phyloP scores from a whole-genome alignment of 768 basidiomycete genomes.

The Fistulinella prunicolor region DNA sequence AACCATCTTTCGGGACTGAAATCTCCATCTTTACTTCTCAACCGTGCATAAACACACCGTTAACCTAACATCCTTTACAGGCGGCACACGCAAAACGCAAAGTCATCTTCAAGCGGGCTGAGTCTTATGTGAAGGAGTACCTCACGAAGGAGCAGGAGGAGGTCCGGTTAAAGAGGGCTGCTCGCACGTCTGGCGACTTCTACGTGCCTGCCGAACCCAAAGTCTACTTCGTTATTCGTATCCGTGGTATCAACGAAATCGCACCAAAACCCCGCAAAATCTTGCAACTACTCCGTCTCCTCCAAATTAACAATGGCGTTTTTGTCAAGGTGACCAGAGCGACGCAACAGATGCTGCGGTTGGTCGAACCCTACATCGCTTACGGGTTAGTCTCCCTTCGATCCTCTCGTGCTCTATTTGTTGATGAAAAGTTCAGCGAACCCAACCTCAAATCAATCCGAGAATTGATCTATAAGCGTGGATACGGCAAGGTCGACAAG shows the following conservation, averaged over 20 bases:
- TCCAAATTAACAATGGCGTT: conserved; percentile 99
- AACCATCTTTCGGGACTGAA: conserved; percentile 85
- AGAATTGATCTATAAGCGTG: conserved; percentile 98
- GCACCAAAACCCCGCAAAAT: conserved; percentile 99
- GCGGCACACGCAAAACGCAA: conserved; percentile 88
- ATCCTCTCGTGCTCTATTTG: not conserved
- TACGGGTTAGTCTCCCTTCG: conserved; percentile 67
- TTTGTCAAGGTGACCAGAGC: conserved; percentile 97
- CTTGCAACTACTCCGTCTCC: conserved; percentile 94
- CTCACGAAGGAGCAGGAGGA: conserved; percentile 90
- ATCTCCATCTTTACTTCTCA: conserved; percentile 1
- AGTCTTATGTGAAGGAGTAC: conserved; percentile 98
- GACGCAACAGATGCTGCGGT: conserved; percentile 96
- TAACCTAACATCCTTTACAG: conserved; percentile 40
- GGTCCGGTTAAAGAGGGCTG: conserved; percentile 90
- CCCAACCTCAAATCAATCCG: conserved; percentile 96
- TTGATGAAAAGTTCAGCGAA: conserved; percentile 51
- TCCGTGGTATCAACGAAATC: conserved; percentile 99
- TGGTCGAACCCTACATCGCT: conserved; percentile 95
- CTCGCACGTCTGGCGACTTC: conserved; percentile 90
- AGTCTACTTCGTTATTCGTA: conserved; percentile 96
- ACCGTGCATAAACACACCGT: conserved; percentile 3
- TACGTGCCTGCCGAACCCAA: conserved; percentile 97
- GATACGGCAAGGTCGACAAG: conserved; percentile 97
- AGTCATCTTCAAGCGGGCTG: conserved; percentile 99